A percentile compares a stretch with the other conserved stretches of the same genome.
Conservation (phyloP, 345 rosid genomes). For the Lepidium aucheri region DNA sequence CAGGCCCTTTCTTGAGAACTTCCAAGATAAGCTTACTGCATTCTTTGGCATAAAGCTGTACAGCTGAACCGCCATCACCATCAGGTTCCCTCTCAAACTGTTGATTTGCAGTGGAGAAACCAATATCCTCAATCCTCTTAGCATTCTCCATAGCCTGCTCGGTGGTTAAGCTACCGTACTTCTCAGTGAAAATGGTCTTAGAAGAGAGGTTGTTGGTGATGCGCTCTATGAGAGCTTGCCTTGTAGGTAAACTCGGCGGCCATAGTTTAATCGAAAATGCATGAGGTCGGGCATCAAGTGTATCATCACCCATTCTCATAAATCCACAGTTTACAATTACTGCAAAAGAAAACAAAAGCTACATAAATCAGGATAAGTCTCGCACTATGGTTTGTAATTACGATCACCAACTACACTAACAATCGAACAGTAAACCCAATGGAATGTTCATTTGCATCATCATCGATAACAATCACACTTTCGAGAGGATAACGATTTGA, state of each 20-base stretch:
- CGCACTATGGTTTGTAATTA: background rate
- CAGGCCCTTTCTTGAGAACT: constrained; percentile 64
- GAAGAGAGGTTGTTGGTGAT: constrained; percentile 59
- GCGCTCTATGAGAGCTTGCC: constrained; percentile 62
- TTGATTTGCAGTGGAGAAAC: constrained; percentile 48
- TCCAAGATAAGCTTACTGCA: constrained; percentile 84
- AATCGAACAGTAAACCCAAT: background rate
- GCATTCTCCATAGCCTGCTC: constrained; percentile 84
- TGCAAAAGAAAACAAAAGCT: background rate
- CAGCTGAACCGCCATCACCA: constrained; percentile 92
- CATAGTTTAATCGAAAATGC: constrained; percentile 71
- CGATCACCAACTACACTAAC: background rate
- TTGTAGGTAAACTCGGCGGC: constrained; percentile 79
- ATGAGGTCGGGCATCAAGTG: constrained; percentile 46
- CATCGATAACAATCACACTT: background rate
- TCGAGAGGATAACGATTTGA: background rate
- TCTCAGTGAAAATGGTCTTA: constrained; percentile 74
- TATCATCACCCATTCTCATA: constrained; percentile 27
- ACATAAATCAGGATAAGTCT: background rate
- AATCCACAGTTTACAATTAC: background rate
- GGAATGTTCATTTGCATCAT: background rate
- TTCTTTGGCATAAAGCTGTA: constrained; percentile 91
- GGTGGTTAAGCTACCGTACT: constrained; percentile 59
- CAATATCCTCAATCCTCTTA: constrained; percentile 59
- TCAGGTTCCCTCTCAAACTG: constrained; percentile 89